phyloP scores from a whole-genome alignment of 1,284 basidiomycete genomes.

The Sporisorium graminicola region DNA sequence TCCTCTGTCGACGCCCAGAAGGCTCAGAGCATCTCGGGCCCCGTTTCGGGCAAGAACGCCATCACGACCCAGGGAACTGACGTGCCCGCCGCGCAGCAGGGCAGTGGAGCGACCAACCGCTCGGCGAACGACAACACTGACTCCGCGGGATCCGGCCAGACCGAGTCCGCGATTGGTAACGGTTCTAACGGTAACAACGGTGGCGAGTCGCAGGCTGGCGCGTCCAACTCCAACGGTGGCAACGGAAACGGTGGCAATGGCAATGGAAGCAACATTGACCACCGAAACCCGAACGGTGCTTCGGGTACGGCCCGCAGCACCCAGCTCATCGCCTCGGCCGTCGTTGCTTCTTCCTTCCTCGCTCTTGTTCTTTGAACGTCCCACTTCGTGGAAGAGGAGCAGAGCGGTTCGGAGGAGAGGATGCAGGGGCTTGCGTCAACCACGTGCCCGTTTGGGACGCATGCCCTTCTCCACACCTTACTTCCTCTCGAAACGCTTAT shows the following conservation, averaged over 20 bases:
- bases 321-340: slow-evolving; percentile 4
- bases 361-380: slow-evolving; percentile 20
- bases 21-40: slow-evolving; percentile 39
- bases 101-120: slow-evolving; percentile 38
- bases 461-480: background rate
- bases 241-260: slow-evolving; percentile 8
- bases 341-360: slow-evolving; percentile 10
- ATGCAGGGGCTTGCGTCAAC: slow-evolving; percentile 12
- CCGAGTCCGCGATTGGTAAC: slow-evolving; percentile 27
- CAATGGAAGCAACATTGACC: slow-evolving; percentile 29
- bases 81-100: slow-evolving; percentile 44
- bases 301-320: background rate
- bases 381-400: background rate
- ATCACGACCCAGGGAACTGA: slow-evolving; percentile 49
- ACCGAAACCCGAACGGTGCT: slow-evolving; percentile 27
- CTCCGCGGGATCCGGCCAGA: slow-evolving; percentile 31
- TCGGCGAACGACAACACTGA: slow-evolving; percentile 40
- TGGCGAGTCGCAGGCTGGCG: slow-evolving; percentile 22
- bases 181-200: slow-evolving; percentile 39
- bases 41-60: slow-evolving; percentile 45
- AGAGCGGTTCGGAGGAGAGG: background rate
- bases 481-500: background rate
- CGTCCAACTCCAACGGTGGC: slow-evolving; percentile 9
- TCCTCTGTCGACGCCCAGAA: slow-evolving; percentile 16
- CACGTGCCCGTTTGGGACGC: slow-evolving; percentile 22